Evolutionary conservation across 176 grass and related monocot genomes (phyloP), one percentile per base, ranked within the genome.

Genomic region (Canna indica): DNA sequence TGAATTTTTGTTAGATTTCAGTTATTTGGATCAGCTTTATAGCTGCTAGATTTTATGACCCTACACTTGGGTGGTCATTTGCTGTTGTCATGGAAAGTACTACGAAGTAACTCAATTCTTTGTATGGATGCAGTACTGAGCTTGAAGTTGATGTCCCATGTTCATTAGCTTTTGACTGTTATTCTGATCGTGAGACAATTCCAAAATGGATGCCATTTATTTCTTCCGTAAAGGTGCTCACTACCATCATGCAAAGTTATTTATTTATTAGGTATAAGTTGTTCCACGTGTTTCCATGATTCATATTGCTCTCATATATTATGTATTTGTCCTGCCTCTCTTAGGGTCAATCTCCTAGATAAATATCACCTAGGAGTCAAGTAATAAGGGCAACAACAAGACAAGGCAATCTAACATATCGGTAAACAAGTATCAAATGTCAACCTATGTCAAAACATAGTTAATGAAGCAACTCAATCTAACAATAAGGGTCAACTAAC

Each of bases 121-220:
- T 36, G 67, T 53, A 70, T 83, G 13, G 38, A 59, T 85, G 79
- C 73, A 97, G 89, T 8, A 48, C 86, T 70, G 84, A 99, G 75
- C 76, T 99, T 81, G 84, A 93, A 82, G 80, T 93, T 47, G 84
- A 85, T 36, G 89, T 99, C 73, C 90, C 94, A 67, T 90, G 89
- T 83, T 90, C 94, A 33, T 80, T 93, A 64, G 90, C 90, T 9
- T 93, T 90, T 61, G 82, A 99, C 27, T 93, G 86, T 84, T 99
- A 99, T 76, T 99, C 86, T 48, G 86, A 99, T 60, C 80, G 86
- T 22, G 86, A 99, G 78, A 65, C 73, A 20, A 99, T 99, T 72
- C 90, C 94, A 70, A 75, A 90, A 78, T 99, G 94, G 94, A 99
- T 99, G 94, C 94, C 94, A 73, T 99, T 90, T 76, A 99, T 99